Conservation (phyloP, 441 rosid genomes). For the Pelargonium myrrhifolium region DNA sequence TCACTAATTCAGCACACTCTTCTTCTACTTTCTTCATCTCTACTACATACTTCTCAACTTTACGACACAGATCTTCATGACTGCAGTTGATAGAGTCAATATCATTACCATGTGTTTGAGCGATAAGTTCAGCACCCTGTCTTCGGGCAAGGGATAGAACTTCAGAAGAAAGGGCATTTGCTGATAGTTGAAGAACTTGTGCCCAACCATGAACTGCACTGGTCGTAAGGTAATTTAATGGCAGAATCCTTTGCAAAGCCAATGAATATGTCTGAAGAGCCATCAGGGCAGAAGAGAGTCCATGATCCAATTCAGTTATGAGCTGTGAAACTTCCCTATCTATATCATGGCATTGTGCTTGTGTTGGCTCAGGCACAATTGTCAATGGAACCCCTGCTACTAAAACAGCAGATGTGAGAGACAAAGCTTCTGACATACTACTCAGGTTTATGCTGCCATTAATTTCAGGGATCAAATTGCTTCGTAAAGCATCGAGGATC, state of each 20-base stretch:
- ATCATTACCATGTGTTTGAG: conserved; percentile 46
- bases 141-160: conserved; percentile 64
- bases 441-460: conserved; percentile 43
- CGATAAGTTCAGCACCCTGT: conserved; percentile 75
- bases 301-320: conserved; percentile 62
- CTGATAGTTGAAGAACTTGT: conserved; percentile 75
- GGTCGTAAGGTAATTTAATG: conserved; percentile 78
- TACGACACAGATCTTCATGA: conserved; percentile 61
- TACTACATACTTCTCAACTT: conserved; percentile 56
- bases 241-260: conserved; percentile 83
- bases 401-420: conserved; percentile 84
- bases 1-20: conserved; percentile 60
- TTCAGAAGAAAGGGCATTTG: conserved; percentile 68
- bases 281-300: conserved; percentile 64
- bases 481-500: conserved; percentile 74
- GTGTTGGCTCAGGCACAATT: conserved; percentile 97
- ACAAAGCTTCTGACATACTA: conserved; percentile 46
- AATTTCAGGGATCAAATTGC: conserved; percentile 68
- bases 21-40: conserved; percentile 67
- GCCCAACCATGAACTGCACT: conserved; percentile 85
- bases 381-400: conserved; percentile 88
- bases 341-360: conserved; percentile 78
- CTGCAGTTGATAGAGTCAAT: conserved; percentile 44
- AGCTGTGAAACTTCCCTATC: conserved; percentile 81
- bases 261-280: conserved; percentile 69